phyloP scores from a whole-genome alignment of 2,329 filamentous ascomycete species.

The Lecanicillium sp. region DNA sequence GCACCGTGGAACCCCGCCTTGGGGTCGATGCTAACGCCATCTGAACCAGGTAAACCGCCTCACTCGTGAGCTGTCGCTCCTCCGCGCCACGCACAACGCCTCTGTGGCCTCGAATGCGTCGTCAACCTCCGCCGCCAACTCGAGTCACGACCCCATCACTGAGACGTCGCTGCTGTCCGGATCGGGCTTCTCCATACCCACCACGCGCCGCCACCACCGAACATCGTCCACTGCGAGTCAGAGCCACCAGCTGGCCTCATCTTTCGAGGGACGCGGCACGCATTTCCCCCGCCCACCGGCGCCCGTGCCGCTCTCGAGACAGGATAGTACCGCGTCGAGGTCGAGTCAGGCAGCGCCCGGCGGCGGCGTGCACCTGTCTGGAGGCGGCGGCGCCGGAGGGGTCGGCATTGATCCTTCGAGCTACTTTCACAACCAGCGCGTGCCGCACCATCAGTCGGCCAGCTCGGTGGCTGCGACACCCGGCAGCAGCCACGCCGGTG shows the following conservation, averaged over 20 bases:
- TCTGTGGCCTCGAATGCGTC: constrained; percentile 62
- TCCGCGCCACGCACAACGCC: constrained; percentile 66
- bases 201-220: constrained; percentile 49
- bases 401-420: constrained; percentile 28
- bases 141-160: constrained; percentile 40
- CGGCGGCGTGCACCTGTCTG: constrained; percentile 38
- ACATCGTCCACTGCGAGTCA: constrained; percentile 55
- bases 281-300: constrained; percentile 42
- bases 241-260: constrained; percentile 32
- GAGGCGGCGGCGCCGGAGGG: not conserved
- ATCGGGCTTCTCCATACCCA: constrained; percentile 52
- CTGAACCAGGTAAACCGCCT: constrained; percentile 74
- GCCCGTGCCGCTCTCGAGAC: constrained; percentile 42
- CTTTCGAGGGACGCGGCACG: constrained; percentile 32
- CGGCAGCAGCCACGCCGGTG: constrained; percentile 27
- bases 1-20: not conserved
- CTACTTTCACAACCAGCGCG: constrained; percentile 44
- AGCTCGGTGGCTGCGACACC: constrained; percentile 37
- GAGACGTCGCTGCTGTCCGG: constrained; percentile 51
- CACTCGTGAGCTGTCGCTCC: constrained; percentile 76
- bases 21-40: not conserved
- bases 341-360: constrained; percentile 43
- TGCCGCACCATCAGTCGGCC: constrained; percentile 26
- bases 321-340: constrained; percentile 50
- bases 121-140: constrained; percentile 50